A percentile compares a stretch with the other conserved stretches of the same genome.
Evolutionary conservation across 129 eudicot genomes (phyloP).

Genomic region (Glebionis coronaria): DNA sequence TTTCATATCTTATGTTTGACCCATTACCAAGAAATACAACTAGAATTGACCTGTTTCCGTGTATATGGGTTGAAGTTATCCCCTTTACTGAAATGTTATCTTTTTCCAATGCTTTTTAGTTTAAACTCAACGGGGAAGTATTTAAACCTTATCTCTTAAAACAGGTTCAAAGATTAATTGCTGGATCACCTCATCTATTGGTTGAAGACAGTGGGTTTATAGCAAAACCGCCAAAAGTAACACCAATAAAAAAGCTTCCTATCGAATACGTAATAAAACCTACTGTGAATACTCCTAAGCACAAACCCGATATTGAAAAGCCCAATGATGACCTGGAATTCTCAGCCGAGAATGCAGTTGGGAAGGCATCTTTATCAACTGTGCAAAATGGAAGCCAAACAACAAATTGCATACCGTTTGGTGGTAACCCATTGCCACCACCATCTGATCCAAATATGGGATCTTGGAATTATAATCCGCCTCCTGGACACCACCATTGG

Average conservation of each 20-base stretch:
- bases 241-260: conserved; percentile 53
- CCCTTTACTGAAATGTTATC: not conserved
- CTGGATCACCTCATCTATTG: conserved; percentile 73
- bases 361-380: conserved; percentile 51
- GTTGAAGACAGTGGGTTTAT: conserved; percentile 48
- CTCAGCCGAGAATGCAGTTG: conserved; percentile 82
- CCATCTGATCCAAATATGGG: conserved; percentile 46
- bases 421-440: conserved; percentile 30
- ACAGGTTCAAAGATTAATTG: conserved; percentile 87
- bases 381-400: conserved; percentile 52
- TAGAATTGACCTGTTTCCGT: not conserved
- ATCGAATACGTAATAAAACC: conserved; percentile 49
- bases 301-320: conserved; percentile 38
- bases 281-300: conserved; percentile 32
- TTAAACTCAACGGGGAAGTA: not conserved
- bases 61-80: not conserved
- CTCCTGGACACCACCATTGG: conserved; percentile 72
- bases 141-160: not conserved
- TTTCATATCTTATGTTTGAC: not conserved
- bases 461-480: conserved; percentile 54
- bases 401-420: conserved; percentile 36
- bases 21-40: not conserved
- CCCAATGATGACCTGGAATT: conserved; percentile 50
- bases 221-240: conserved; percentile 47
- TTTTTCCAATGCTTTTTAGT: not conserved